A percentile compares a stretch with the other conserved stretches of the same genome.
Conservation (phyloP, 2,329 filamentous ascomycete species). For the Neopestalotiopsis sp. region DNA sequence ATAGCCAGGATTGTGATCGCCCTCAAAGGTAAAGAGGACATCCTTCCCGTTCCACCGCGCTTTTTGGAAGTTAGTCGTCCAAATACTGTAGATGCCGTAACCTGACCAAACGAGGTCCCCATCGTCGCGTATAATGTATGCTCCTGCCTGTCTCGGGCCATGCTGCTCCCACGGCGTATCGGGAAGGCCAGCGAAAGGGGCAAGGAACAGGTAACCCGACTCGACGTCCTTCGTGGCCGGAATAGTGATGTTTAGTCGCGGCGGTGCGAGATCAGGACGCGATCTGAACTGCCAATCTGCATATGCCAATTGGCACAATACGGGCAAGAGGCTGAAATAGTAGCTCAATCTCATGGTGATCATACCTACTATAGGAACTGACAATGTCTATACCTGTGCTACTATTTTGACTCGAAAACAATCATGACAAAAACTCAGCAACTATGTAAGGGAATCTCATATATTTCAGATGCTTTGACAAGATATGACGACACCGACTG, state of each 20-base stretch:
- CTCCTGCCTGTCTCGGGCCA: constrained; percentile 55
- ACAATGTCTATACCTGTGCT: no score
- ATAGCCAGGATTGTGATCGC: constrained; percentile 54
- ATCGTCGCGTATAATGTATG: constrained; percentile 60
- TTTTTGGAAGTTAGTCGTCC: constrained; percentile 58
- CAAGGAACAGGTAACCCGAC: constrained; percentile 49
- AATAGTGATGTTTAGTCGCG: constrained; percentile 49
- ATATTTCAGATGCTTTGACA: background rate
- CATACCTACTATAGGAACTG: background rate
- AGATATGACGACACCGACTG: constrained; percentile 1
- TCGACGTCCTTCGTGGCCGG: constrained; percentile 44
- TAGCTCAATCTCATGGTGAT: constrained; percentile 25
- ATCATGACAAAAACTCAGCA: no score
- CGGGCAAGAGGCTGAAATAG: constrained; percentile 18
- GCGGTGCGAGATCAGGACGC: constrained; percentile 51
- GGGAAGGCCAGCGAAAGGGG: constrained; percentile 41
- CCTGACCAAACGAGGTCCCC: constrained; percentile 64
- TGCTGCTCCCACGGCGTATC: constrained; percentile 43
- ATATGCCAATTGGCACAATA: constrained; percentile 18
- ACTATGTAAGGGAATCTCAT: no score
- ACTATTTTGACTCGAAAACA: no score
- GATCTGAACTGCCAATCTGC: constrained; percentile 52
- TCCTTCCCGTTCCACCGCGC: constrained; percentile 55
- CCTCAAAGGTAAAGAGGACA: constrained; percentile 59
- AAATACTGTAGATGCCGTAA: constrained; percentile 56